Base-by-base conservation (phyloP, 2,329 filamentous ascomycete genomes). In the Ophiostoma novo-ulmi region DNA sequence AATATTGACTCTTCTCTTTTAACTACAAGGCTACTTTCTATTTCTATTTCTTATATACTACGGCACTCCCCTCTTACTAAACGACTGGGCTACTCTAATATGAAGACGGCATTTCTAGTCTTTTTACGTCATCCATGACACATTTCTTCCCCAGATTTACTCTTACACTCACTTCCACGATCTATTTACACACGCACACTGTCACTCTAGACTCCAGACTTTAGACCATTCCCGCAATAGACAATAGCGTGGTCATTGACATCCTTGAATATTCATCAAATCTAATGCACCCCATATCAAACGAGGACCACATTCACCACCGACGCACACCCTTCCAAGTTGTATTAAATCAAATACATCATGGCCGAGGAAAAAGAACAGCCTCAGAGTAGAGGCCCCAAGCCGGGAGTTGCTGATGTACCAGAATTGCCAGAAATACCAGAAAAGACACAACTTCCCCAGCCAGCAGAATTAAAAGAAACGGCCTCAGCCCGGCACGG, bases 241-340 rank as follows among this genome's bases (percentile, higher is more conserved):
- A 58, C 52, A 44, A 22, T 58, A 58, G 52, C 52, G 26, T 58
- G 17, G 14, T 44, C n/a, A 5, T 58, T 22, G 44, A 22, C 52
- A 8, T 26, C 22, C 10, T 22, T 31, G 31, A 13, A 48, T 26
- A 31, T 58, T 55, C 17, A 22, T 17, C 55, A 17, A 11, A 55
- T 22, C 67, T 68, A 26, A 36, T 58, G 52, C 52, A 63, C 58
- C 58, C 58, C 58, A 63, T 63, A 63, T 35, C 26, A 13, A 63
- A 35, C 22, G 52, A 58, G 22, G 22, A 26, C 58, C 58, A 63
- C 26, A 14, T 63, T 35, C 61, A 64, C 61, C 61, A 64, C 61
- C 35, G 31, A 20, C 35, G 14, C 17, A 36, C 31, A 38, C 61
- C 61, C 17, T 39, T 38, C 7, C 31, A 6, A n/a, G n/a, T 20